Evolutionary conservation across 768 basidiomycete genomes (phyloP), one percentile per base, ranked within the genome.

Genomic region (Phylloporus arenicola): DNA sequence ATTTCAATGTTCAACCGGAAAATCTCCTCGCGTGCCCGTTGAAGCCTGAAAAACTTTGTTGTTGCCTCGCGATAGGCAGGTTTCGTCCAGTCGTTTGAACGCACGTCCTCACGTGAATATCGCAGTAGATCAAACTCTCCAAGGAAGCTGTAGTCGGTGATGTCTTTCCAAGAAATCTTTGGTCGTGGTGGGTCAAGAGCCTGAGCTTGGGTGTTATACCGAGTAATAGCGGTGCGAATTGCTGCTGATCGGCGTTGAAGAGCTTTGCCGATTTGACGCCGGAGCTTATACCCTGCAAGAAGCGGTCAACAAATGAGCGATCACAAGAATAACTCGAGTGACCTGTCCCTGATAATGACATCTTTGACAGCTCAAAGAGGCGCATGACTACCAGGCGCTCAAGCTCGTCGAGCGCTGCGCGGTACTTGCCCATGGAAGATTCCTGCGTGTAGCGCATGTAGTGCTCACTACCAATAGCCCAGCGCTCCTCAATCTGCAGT

Each of bases 221-320:
- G 38, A 1, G 37, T 39, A 16, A 70, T 53, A 0, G 66, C 64
- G n/a, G 52, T 64, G 8, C 47, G 51, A 38, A 70, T 64, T 2
- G 67, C 63, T 14, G 63, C 47, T 2, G 57, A 63, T 12, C 62
- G 55, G 0, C 52, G 48, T 41, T 64, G 57, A 1, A 70, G 47
- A 0, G 56, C 64, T 47, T 70, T 68, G 2, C 62, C 50, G 12
- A 70, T 69, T 47, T 69, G 64, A 38, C 55, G 56, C n/a, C 65
- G 56, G 24, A 68, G 48, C 29, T 68, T 66, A 34, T 70, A 70
- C 0, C 64, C 69, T 68, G 29, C 33, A 24, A 43, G 29, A 17
- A 33, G 4, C 16, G 3, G 33, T 38, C 27, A 43, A 16, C 6
- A 43, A 44, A 29, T 19, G 30, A 11, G 17, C 12, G n/a, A 29